Conservation (phyloP, 75 land plant genomes). For the Cupressus sempervirens region DNA sequence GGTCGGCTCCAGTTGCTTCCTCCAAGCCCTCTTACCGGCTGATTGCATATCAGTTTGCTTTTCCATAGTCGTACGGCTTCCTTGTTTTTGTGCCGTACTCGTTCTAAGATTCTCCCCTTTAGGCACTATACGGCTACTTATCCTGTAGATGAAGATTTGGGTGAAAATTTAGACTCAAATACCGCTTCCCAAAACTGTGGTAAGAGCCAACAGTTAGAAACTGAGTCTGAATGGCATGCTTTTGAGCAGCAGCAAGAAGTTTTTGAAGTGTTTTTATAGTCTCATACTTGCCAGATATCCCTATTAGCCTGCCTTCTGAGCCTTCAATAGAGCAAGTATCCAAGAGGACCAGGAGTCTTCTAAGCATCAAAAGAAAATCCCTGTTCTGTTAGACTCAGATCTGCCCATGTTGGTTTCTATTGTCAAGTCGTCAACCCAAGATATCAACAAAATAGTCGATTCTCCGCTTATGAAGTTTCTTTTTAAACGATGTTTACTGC, state of each 20-base stretch:
- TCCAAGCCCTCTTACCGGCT: too few relatives aligned
- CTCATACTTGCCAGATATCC: constrained; percentile 38
- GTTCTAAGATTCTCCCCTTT: too few relatives aligned
- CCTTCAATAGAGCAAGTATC: constrained; percentile 8
- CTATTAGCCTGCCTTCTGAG: constrained; percentile 26
- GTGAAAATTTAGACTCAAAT: too few relatives aligned
- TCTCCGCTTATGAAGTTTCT: constrained; percentile 47
- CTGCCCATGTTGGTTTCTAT: constrained; percentile 44
- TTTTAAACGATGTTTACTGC: constrained; percentile 5
- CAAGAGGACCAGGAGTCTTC: constrained; percentile 11
- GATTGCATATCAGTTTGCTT: too few relatives aligned
- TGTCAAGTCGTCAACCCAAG: constrained; percentile 39
- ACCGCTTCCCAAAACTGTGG: too few relatives aligned
- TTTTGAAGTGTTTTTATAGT: constrained; percentile 62
- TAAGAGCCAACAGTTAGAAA: too few relatives aligned
- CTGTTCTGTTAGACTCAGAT: constrained; percentile 33
- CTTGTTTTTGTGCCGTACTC: too few relatives aligned
- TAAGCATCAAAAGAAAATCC: constrained; percentile 9
- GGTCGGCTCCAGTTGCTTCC: too few relatives aligned
- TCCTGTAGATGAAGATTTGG: too few relatives aligned
- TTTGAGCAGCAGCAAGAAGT: constrained; percentile 46
- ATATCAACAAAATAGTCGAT: constrained; percentile 49
- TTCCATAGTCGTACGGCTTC: too few relatives aligned
- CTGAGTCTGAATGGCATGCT: constrained; percentile 9
- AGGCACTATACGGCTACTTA: too few relatives aligned